Conservation (phyloP, 2,329 filamentous ascomycete species). For the Ambrosiella xylebori region DNA sequence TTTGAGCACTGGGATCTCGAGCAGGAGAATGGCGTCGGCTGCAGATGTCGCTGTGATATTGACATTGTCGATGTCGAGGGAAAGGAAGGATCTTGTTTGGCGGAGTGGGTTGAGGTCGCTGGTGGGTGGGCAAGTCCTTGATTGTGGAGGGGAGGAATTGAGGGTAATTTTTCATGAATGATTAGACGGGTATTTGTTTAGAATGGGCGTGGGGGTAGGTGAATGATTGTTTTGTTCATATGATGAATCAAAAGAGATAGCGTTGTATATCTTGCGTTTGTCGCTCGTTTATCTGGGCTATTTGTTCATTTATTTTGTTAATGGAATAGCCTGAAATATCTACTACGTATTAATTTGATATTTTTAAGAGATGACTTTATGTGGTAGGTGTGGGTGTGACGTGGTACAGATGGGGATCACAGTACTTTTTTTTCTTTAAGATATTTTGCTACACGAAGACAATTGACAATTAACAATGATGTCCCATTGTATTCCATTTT, state of each 20-base stretch:
- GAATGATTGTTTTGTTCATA: background rate
- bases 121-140: slow-evolving; percentile 59
- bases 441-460: background rate
- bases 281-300: background rate
- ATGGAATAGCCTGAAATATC: too few species aligned
- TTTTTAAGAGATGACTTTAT: too few species aligned
- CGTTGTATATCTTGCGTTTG: background rate
- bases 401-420: too few species aligned
- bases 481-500: background rate
- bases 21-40: slow-evolving; percentile 93
- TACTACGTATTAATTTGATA: too few species aligned
- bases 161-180: background rate
- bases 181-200: background rate
- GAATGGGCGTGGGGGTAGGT: too few species aligned
- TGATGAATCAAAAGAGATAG: background rate
- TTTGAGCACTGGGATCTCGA: slow-evolving; percentile 77
- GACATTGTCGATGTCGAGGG: slow-evolving; percentile 96
- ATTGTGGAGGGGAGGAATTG: background rate
- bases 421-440: background rate
- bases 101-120: slow-evolving; percentile 94
- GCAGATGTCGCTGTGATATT: slow-evolving; percentile 88
- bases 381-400: too few species aligned
- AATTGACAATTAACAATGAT: too few species aligned
- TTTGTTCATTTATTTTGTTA: background rate
- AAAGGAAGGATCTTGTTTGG: slow-evolving; percentile 86